These are phyloP conservation scores for Gomphus bonarii DNA, from an alignment of 1,284 basidiomycete species.

Conservation along the genomic window DNA sequence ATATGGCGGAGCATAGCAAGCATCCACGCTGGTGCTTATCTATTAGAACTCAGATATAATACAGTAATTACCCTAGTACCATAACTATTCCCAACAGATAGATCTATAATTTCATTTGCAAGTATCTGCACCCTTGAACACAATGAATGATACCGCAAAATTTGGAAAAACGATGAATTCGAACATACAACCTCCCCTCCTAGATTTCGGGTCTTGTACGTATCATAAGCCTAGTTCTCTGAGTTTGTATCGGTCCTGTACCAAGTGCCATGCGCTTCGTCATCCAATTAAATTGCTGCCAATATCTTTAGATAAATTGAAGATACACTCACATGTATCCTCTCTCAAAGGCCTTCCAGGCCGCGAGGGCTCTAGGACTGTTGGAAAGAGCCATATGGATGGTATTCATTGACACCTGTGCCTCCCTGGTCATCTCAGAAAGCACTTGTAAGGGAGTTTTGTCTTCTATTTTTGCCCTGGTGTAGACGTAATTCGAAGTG, in stretches of 20 bases:
- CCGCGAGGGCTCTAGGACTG: background rate
- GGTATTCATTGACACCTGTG: background rate
- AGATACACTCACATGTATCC: slow-evolving; percentile 1
- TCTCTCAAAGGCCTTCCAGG: slow-evolving; percentile 1
- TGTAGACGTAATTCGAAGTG: slow-evolving; percentile 12
- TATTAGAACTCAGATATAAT: no score
- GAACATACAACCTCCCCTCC: no score
- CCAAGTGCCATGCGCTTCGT: background rate
- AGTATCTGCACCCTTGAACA: no score
- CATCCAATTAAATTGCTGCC: background rate
- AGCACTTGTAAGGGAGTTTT: slow-evolving; percentile 9
- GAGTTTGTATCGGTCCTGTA: background rate
- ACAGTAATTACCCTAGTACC: no score
- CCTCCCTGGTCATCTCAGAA: slow-evolving; percentile 8
- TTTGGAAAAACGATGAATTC: no score
- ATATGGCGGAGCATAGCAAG: no score
- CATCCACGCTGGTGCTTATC: no score
- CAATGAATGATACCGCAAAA: no score
- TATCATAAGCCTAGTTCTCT: background rate
- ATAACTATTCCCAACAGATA: no score
- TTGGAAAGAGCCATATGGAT: background rate
- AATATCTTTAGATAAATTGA: background rate
- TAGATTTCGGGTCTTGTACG: no score
- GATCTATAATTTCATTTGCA: no score
- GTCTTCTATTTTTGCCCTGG: slow-evolving; percentile 9